Evolutionary conservation across 2,329 filamentous ascomycete genomes (phyloP), one percentile per base, ranked within the genome.

Genomic region (Xenosphaeropsis pyriputrescens): DNA sequence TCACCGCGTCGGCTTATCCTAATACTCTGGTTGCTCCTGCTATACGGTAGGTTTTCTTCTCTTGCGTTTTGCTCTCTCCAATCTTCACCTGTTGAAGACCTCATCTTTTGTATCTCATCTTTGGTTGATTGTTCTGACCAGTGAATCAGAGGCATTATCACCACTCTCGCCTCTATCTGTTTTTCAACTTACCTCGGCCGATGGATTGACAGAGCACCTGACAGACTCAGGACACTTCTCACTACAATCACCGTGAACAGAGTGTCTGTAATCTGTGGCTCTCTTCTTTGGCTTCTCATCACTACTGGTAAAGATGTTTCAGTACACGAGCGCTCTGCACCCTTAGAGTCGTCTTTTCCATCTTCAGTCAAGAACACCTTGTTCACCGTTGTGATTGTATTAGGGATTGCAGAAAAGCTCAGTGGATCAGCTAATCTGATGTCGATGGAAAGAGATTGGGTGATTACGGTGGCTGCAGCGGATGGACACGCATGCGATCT

Each of bases 1-100:
- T 79, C 34, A 70, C 73, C 0, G 67, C 74, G 5, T 63, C 58
- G 26, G 57, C 54, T 32, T 65, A 52, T 50, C 61, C 51, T 32
- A 57, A 56, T 50, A 68, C 61, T 33, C 50, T 64, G 15, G 44
- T 56, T 34, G 59, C 57, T 9, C 51, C 57, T 18, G 57, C 60
- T 18, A 47, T 61, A 35, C 54, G 59, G 59, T 57, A 51, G 46
- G 53, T 41, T 39, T 14, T 17, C 13, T 13, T n/a, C 11, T 11
- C n/a, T 18, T 29, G 14, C n/a, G 15, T n/a, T 39, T 35, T 18
- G 13, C 6, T 32, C 12, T 36, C 30, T 26, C 15, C 17, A 22
- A 19, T 19, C 32, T 30, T 8, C 5, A 13, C 18, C 48, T 46
- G 30, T 8, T 32, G 2, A 34, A n/a, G 18, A 7, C n/a, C 16